phyloP scores from a whole-genome alignment of 2,329 filamentous ascomycete species.

The Ophiosphaerella herpotricha region DNA sequence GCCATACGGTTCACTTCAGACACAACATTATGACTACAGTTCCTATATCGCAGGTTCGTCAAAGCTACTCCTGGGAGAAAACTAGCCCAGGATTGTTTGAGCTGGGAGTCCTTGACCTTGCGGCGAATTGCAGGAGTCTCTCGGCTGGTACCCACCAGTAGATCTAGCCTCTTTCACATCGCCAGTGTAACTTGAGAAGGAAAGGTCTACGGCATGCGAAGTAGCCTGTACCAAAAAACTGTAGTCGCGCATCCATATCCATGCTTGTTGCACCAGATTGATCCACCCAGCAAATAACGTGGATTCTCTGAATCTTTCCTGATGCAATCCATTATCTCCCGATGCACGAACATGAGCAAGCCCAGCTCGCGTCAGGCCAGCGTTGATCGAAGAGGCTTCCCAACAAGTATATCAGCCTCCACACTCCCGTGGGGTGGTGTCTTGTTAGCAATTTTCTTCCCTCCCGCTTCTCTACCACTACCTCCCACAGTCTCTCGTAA shows the following conservation, averaged over 20 bases:
- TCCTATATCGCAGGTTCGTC: conserved; percentile 20
- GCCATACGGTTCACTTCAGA: conserved; percentile 21
- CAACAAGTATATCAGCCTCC: conserved; percentile 46
- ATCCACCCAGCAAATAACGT: conserved; percentile 47
- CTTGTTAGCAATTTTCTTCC: conserved; percentile 33
- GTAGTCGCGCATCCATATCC: conserved; percentile 38
- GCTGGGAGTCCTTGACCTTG: conserved; percentile 8
- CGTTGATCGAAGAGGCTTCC: conserved; percentile 32
- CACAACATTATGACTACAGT: conserved; percentile 29
- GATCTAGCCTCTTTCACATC: conserved; percentile 40
- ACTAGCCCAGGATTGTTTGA: conserved; percentile 25
- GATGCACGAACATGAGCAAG: conserved; percentile 41
- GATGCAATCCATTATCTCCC: conserved; percentile 44
- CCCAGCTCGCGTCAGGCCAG: conserved; percentile 32
- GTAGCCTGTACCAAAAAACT: conserved; percentile 33
- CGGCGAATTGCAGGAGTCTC: conserved; percentile 21
- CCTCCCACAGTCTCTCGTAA: conserved; percentile 38
- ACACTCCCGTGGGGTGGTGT: conserved; percentile 44
- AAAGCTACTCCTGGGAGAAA: conserved; percentile 39
- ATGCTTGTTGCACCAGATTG: conserved; percentile 44
- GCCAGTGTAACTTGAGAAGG: conserved; percentile 41
- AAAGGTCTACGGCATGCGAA: conserved; percentile 41
- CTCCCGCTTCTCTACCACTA: conserved; percentile 25
- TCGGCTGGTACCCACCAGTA: conserved; percentile 30
- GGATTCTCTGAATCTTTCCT: conserved; percentile 35